Evolutionary conservation across 2,329 filamentous ascomycete species (phyloP).

Genomic region (Epicoccum nigrum): DNA sequence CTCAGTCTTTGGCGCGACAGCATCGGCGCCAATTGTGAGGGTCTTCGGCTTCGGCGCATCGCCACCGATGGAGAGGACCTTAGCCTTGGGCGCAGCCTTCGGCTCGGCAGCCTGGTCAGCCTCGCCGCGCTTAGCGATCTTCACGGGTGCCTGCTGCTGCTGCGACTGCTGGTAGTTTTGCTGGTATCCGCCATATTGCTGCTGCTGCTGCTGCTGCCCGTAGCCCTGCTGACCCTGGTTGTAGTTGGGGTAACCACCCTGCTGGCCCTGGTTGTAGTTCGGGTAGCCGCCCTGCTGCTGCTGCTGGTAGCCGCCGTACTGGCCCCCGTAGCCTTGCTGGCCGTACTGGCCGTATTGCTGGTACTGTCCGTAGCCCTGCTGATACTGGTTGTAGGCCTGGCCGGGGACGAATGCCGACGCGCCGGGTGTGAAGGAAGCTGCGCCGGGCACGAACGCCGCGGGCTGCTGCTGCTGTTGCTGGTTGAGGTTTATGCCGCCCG

Average conservation of each 20-base stretch:
- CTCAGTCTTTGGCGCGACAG: slow-evolving; percentile 61
- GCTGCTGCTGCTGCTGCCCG: slow-evolving; percentile 30
- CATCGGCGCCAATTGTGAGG: slow-evolving; percentile 63
- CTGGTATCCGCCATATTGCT: slow-evolving; percentile 54
- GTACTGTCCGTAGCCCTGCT: slow-evolving; percentile 40
- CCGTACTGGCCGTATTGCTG: slow-evolving; percentile 50
- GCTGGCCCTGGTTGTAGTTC: slow-evolving; percentile 29
- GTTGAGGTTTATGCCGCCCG: slow-evolving; percentile 43
- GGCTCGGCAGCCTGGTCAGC: slow-evolving; percentile 55
- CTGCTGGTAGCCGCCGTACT: slow-evolving; percentile 50
- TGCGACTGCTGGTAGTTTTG: slow-evolving; percentile 54
- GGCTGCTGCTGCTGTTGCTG: slow-evolving; percentile 23
- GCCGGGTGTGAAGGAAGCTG: slow-evolving; percentile 74
- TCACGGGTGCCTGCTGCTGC: slow-evolving; percentile 58
- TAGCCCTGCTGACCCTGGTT: slow-evolving; percentile 13
- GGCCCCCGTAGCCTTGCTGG: slow-evolving; percentile 67
- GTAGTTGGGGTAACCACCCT: slow-evolving; percentile 22
- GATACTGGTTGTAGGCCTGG: slow-evolving; percentile 63
- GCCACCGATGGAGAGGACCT: slow-evolving; percentile 68
- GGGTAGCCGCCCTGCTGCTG: slow-evolving; percentile 28
- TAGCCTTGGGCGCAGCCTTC: slow-evolving; percentile 61
- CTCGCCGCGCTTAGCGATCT: slow-evolving; percentile 67
- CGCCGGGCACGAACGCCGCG: slow-evolving; percentile 66
- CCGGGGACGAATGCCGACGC: slow-evolving; percentile 75
- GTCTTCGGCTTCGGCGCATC: slow-evolving; percentile 66